Base-by-base conservation (phyloP, 805 yeast genomes). In the Wickerhamiella azyma region DNA sequence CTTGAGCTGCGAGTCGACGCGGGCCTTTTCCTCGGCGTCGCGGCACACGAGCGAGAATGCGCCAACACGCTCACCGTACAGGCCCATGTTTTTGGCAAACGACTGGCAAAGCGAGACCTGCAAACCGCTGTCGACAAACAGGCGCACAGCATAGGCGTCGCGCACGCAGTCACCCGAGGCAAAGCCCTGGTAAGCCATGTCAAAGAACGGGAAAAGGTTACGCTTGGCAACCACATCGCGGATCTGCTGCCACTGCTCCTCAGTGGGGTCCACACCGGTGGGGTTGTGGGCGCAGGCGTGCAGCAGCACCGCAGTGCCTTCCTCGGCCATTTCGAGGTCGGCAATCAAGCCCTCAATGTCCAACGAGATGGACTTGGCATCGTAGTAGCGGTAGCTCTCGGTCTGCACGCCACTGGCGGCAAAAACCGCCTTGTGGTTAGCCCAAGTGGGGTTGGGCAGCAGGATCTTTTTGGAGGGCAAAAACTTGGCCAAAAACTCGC, bases 211-310 rank as follows among this genome's bases (percentile, higher is more conserved):
- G 57, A 89, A 72, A 65, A 85, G 94, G 45, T 74, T 66, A 48
- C 75, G 70, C 49, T 65, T 60, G 53, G 75, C 72, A 52, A 85
- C 66, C 21, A 77, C 80, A 38, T 72, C 70, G 39, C 84, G 70
- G 45, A 92, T 79, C 57, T 69, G 55, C 39, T 63, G 63, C 98
- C 98, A 89, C 66, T 89, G 82, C 43, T 74, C 81, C 48, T 70
- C 68, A 2, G 82, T 76, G 48, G 97, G 97, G 63, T 89, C 98
- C 55, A 89, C 76, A 37, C 97, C 98, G 18, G 97, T 89, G 49
- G 98, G 97, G 64, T 89, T 89, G 66, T 89, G 98, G 29, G 97
- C 97, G 64, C 96, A 88, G 3, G 97, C 86, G 61, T 89, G 98
- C 50, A 89, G 70, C 48, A 89, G 64, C 55, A 89, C 78, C 39